phyloP scores from a whole-genome alignment of 75 land plant species.

The Isoetes taiwanensis region DNA sequence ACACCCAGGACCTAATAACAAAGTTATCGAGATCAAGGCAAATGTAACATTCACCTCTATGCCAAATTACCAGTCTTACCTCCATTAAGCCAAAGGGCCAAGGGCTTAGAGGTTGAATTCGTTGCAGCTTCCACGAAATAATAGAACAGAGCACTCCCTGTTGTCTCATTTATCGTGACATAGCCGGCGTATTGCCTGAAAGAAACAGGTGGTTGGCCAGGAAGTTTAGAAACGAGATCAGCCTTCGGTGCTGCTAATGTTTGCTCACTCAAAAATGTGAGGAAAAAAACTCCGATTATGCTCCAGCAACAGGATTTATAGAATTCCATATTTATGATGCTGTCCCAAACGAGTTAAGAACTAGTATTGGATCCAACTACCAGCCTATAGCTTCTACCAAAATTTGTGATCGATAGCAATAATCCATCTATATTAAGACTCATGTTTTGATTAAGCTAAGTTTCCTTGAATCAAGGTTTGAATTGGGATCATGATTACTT shows the following conservation, averaged over 20 bases:
- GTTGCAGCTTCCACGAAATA: neutral
- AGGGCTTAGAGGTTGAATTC: neutral
- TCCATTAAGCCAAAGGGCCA: conserved; percentile 7
- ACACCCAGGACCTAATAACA: neutral
- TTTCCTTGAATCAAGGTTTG: too few relatives aligned
- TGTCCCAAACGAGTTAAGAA: too few relatives aligned
- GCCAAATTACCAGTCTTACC: neutral
- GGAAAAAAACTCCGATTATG: too few relatives aligned
- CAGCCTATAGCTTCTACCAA: too few relatives aligned
- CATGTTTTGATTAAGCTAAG: too few relatives aligned
- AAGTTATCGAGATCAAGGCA: neutral
- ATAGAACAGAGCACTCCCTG: conserved; percentile 4
- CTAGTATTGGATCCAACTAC: too few relatives aligned
- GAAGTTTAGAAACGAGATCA: neutral
- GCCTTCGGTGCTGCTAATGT: conserved; percentile 9
- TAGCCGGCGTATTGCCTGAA: neutral
- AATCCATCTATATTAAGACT: too few relatives aligned
- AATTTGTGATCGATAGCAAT: too few relatives aligned
- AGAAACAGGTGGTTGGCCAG: neutral
- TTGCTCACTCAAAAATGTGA: neutral
- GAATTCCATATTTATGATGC: too few relatives aligned
- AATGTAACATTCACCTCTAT: neutral
- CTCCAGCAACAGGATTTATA: too few relatives aligned
- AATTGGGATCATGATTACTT: too few relatives aligned
- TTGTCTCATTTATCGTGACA: neutral